These are phyloP conservation scores for Daldinia concentrica DNA, from an alignment of 495 filamentous ascomycete species.

Conservation along the genomic window DNA sequence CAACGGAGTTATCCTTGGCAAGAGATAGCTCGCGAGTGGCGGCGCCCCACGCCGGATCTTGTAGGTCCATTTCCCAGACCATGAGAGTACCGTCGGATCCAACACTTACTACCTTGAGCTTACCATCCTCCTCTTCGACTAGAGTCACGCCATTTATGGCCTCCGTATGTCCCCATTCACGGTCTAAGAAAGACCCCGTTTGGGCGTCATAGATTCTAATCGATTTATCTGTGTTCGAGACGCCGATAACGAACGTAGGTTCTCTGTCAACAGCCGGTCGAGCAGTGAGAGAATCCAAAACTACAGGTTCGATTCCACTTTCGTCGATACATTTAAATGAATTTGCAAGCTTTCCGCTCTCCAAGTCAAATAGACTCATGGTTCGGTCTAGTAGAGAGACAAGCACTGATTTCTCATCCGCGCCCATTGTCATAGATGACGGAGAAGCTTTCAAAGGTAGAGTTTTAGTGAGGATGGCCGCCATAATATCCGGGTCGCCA, in stretches of 20 bases:
- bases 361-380: conserved; percentile 77
- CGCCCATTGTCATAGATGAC: conserved; percentile 76
- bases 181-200: conserved; percentile 77
- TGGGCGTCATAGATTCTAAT: conserved; percentile 86
- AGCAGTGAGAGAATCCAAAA: conserved; percentile 78
- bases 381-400: conserved; percentile 87
- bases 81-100: conserved; percentile 87
- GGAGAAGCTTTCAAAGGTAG: conserved; percentile 88
- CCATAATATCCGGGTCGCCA: conserved; percentile 70
- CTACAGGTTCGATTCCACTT: conserved; percentile 79
- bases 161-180: conserved; percentile 94
- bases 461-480: conserved; percentile 76
- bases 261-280: conserved; percentile 53
- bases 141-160: conserved; percentile 85
- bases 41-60: conserved; percentile 47
- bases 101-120: conserved; percentile 72
- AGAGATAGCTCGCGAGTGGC: conserved; percentile 59
- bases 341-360: conserved; percentile 72
- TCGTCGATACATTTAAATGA: conserved; percentile 85
- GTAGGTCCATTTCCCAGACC: conserved; percentile 74
- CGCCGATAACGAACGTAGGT: conserved; percentile 71
- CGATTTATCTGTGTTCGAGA: conserved; percentile 94
- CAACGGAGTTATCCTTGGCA: conserved; percentile 57
- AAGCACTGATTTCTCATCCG: conserved; percentile 68
- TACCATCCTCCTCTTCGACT: conserved; percentile 64